Percentiles rank a stretch among this genome's conserved stretches.
Conservation (phyloP, 352 stramenopile genomes). For the Phytophthora litchii region DNA sequence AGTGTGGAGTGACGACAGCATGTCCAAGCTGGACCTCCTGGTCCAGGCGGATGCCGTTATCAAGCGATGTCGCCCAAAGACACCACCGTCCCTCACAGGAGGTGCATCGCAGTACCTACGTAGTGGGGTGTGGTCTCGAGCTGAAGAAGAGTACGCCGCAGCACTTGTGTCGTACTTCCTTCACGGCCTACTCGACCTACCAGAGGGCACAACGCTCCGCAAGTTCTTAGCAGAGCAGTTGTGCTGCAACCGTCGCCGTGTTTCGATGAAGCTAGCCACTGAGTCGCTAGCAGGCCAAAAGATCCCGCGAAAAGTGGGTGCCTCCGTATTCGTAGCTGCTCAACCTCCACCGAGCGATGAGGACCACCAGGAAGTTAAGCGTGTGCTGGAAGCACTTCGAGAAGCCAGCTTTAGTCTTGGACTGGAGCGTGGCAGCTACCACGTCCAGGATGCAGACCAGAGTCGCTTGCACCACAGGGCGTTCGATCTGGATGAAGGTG, state of each 20-base stretch:
- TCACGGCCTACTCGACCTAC: conserved; percentile 50
- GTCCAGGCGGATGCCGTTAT: conserved; percentile 76
- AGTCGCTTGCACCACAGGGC: conserved; percentile 9
- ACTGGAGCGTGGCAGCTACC: conserved; percentile 11
- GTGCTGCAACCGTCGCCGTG: conserved; percentile 65
- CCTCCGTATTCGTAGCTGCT: conserved; percentile 59
- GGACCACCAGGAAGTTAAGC: conserved; percentile 39
- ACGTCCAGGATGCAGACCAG: conserved; percentile 8
- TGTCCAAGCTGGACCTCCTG: conserved; percentile 66
- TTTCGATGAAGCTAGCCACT: conserved; percentile 80
- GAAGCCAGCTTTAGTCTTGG: conserved; percentile 39
- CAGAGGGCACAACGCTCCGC: conserved; percentile 64
- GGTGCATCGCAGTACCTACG: conserved; percentile 36
- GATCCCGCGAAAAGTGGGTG: conserved; percentile 70
- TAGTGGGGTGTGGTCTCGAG: conserved; percentile 66
- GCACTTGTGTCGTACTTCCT: conserved; percentile 75
- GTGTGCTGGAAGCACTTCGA: conserved; percentile 43
- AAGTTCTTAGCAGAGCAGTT: conserved; percentile 75
- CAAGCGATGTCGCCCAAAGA: conserved; percentile 31
- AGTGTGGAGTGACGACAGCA: conserved; percentile 32
- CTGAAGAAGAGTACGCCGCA: conserved; percentile 70
- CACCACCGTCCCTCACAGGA: conserved; percentile 6
- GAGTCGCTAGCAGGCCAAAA: conserved; percentile 60
- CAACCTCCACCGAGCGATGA: conserved; percentile 39
- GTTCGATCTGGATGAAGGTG: conserved; percentile 16